A percentile compares a stretch with the other conserved stretches of the same genome.
Conservation (phyloP, 1,284 basidiomycete genomes). For the Cutaneotrichosporon sp. region DNA sequence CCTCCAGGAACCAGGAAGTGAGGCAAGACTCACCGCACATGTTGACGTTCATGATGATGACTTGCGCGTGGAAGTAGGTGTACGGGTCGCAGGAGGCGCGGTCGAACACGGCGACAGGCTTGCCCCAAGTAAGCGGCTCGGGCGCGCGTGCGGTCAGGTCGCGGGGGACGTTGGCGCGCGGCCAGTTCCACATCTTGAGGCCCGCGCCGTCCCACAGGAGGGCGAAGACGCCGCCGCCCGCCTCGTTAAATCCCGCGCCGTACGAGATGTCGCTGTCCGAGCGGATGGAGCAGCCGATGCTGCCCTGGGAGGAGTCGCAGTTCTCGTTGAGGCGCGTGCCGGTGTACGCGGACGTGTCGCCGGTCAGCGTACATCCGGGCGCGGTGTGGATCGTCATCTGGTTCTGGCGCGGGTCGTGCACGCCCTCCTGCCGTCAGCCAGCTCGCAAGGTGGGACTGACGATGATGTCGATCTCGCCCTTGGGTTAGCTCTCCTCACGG, state of each 20-base stretch:
- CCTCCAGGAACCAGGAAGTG: too few relatives aligned
- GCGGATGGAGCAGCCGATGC: conserved; percentile 67
- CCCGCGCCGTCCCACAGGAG: conserved; percentile 68
- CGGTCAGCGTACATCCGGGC: conserved; percentile 42
- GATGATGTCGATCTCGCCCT: conserved; percentile 53
- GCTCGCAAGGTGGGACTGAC: conserved; percentile 31
- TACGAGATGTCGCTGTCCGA: conserved; percentile 63
- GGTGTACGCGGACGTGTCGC: conserved; percentile 32
- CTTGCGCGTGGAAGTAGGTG: conserved; percentile 69
- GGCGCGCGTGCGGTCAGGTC: conserved; percentile 66
- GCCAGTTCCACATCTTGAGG: conserved; percentile 77
- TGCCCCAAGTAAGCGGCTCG: conserved; percentile 66
- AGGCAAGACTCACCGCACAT: conserved; percentile 49
- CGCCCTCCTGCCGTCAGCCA: conserved; percentile 40
- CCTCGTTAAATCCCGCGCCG: conserved; percentile 68
- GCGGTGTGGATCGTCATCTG: conserved; percentile 49
- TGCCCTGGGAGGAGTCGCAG: conserved; percentile 55
- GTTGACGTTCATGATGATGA: conserved; percentile 67
- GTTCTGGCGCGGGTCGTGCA: conserved; percentile 40
- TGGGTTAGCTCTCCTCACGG: conserved; percentile 10
- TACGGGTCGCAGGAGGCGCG: conserved; percentile 64
- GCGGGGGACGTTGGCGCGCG: conserved; percentile 64
- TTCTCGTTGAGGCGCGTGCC: conserved; percentile 23
- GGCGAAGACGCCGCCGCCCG: conserved; percentile 72
- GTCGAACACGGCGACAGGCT: conserved; percentile 67